Evolutionary conservation across 2,329 filamentous ascomycete species (phyloP).

Genomic region (Penicillium corylophilum): DNA sequence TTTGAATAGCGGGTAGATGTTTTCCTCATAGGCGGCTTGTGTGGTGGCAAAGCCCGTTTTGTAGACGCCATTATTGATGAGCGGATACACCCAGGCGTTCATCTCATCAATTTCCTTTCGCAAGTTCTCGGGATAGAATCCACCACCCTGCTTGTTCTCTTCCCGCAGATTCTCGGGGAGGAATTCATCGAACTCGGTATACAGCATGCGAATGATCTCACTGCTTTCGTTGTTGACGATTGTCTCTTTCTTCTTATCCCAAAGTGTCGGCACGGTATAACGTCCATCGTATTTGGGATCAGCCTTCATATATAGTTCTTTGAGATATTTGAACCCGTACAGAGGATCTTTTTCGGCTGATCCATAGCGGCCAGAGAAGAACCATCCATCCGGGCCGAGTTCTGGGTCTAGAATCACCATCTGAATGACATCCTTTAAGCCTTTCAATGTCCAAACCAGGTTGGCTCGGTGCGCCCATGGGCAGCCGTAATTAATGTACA

Average conservation of each 20-base stretch:
- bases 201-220: constrained; percentile 84
- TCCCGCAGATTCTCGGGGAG: constrained; percentile 60
- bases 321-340: constrained; percentile 68
- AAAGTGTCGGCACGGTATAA: constrained; percentile 80
- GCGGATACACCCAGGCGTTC: constrained; percentile 72
- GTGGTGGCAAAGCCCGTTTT: constrained; percentile 73
- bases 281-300: constrained; percentile 68
- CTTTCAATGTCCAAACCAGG: constrained; percentile 51
- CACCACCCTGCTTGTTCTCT: constrained; percentile 49
- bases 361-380: constrained; percentile 66
- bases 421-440: constrained; percentile 51
- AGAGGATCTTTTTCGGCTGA: constrained; percentile 63
- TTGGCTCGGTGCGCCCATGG: constrained; percentile 61
- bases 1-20: constrained; percentile 67
- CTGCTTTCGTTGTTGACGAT: constrained; percentile 88
- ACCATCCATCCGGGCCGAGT: constrained; percentile 61
- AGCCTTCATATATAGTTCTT: constrained; percentile 71
- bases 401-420: constrained; percentile 44
- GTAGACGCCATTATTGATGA: constrained; percentile 57
- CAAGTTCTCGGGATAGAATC: constrained; percentile 65
- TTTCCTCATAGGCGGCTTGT: constrained; percentile 72
- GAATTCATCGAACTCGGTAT: constrained; percentile 69
- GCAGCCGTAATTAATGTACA: constrained; percentile 62
- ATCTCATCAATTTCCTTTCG: constrained; percentile 67
- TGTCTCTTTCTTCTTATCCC: constrained; percentile 69